Percentiles rank a stretch among this genome's conserved stretches.
Conservation (phyloP, 1,284 basidiomycete genomes). For the Austroboletus rostrupii region DNA sequence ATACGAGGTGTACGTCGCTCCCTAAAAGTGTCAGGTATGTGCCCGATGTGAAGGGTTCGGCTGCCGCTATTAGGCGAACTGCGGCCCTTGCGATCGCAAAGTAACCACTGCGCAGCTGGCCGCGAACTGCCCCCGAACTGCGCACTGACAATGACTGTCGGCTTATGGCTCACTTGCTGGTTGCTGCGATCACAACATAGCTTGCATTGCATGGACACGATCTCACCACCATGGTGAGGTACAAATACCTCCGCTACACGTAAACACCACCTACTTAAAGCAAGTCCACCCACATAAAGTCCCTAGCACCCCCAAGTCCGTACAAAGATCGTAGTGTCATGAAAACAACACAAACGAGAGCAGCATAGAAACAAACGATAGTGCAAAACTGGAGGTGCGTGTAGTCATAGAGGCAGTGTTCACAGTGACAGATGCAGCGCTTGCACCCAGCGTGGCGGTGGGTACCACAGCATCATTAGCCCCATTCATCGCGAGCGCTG, state of each 20-base stretch:
- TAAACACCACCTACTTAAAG: background rate
- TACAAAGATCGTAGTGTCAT: background rate
- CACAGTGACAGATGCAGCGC: slow-evolving; percentile 12
- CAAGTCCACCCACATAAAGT: background rate
- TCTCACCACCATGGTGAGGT: background rate
- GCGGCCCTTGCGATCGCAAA: slow-evolving; percentile 10
- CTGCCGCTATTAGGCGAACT: slow-evolving; percentile 2
- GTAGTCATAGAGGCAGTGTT: slow-evolving; percentile 10
- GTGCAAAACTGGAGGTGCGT: background rate
- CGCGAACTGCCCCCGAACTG: background rate
- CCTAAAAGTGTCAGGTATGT: slow-evolving; percentile 10
- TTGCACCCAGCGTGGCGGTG: slow-evolving; percentile 21
- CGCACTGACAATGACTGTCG: background rate
- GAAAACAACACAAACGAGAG: slow-evolving; percentile 11
- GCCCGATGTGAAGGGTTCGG: background rate
- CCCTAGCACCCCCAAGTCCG: background rate
- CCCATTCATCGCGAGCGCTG: slow-evolving; percentile 26
- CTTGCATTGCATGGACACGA: too few species aligned
- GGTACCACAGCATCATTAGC: slow-evolving; percentile 17
- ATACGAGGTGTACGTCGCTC: background rate
- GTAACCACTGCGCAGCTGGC: background rate
- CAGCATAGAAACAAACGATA: slow-evolving; percentile 10
- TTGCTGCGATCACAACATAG: too few species aligned
- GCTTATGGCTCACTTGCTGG: background rate
- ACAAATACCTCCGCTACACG: background rate